phyloP scores from a whole-genome alignment of 352 stramenopile species.

The Phytopythium helicoides region DNA sequence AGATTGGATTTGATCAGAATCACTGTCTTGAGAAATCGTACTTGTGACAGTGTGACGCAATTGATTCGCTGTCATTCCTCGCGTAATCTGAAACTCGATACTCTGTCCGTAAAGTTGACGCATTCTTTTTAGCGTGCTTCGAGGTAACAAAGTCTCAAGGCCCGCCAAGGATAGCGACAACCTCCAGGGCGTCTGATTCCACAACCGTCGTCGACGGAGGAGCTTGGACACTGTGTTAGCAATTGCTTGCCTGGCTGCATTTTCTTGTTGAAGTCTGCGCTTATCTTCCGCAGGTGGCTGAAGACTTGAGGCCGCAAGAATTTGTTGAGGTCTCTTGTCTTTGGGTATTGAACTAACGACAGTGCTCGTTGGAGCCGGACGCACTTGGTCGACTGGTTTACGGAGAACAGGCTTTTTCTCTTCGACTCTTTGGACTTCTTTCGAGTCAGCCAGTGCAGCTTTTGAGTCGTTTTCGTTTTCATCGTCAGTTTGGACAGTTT shows the following conservation, averaged over 20 bases:
- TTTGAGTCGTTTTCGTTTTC: conserved; percentile 13
- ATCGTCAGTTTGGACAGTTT: conserved; percentile 56
- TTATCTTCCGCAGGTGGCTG: too few relatives aligned
- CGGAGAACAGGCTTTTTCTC: not conserved
- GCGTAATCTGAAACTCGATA: conserved; percentile 36
- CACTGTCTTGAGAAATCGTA: conserved; percentile 16
- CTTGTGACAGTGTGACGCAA: conserved; percentile 46
- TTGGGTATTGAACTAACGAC: too few relatives aligned
- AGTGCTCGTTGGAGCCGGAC: not conserved
- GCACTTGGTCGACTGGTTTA: not conserved
- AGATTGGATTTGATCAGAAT: not conserved
- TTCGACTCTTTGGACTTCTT: not conserved
- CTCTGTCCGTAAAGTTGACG: conserved; percentile 10
- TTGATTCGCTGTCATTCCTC: conserved; percentile 58
- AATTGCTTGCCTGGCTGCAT: conserved; percentile 34
- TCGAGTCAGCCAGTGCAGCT: not conserved
- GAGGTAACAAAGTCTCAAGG: conserved; percentile 28
- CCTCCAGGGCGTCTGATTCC: conserved; percentile 50
- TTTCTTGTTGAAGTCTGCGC: too few relatives aligned
- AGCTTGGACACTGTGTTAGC: conserved; percentile 53
- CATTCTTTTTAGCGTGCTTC: conserved; percentile 20
- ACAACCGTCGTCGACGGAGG: conserved; percentile 29
- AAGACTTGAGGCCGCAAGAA: too few relatives aligned
- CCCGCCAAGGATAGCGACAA: conserved; percentile 33
- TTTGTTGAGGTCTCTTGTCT: too few relatives aligned